Percentiles rank a stretch among this genome's conserved stretches.
These are phyloP conservation scores for Chlorokybus atmophyticus DNA, from an alignment of 139 green algal species.

Conservation along the genomic window DNA sequence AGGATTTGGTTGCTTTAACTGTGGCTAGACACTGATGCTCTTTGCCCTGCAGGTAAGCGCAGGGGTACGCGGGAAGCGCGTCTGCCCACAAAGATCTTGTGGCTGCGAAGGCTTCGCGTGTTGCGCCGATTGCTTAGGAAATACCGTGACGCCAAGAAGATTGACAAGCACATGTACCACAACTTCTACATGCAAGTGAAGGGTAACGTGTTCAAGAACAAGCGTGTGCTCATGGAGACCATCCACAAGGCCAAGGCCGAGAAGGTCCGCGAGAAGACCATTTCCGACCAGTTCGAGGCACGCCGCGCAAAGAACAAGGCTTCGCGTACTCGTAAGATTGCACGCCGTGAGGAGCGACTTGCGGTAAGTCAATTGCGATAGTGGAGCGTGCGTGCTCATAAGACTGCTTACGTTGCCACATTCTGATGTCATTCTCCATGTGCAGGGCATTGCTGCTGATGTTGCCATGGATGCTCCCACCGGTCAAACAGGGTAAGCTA, in stretches of 20 bases:
- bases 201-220: slow-evolving; percentile 99
- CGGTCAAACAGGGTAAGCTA: too few relatives aligned
- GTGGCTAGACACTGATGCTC: too few relatives aligned
- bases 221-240: slow-evolving; percentile 98
- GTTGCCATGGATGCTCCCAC: too few relatives aligned
- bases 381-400: too few relatives aligned
- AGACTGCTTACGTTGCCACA: too few relatives aligned
- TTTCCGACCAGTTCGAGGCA: slow-evolving; percentile 97
- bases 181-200: slow-evolving; percentile 96
- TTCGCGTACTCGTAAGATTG: slow-evolving; percentile 78
- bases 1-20: too few relatives aligned
- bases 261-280: slow-evolving; percentile 93
- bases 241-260: slow-evolving; percentile 99
- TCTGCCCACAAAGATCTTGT: slow-evolving; percentile 93
- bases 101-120: slow-evolving; percentile 89
- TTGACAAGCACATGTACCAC: slow-evolving; percentile 98
- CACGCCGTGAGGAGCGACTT: slow-evolving; percentile 84
- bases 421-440: too few relatives aligned
- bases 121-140: slow-evolving; percentile 76
- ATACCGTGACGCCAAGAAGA: slow-evolving; percentile 99
- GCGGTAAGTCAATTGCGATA: too few relatives aligned
- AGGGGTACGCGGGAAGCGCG: slow-evolving; percentile 91
- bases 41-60: slow-evolving; percentile 75
- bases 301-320: slow-evolving; percentile 93
- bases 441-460: too few relatives aligned